A percentile compares a stretch with the other conserved stretches of the same genome.
Evolutionary conservation across 306 rosid species (phyloP).

Genomic region (Rosa multiflora): DNA sequence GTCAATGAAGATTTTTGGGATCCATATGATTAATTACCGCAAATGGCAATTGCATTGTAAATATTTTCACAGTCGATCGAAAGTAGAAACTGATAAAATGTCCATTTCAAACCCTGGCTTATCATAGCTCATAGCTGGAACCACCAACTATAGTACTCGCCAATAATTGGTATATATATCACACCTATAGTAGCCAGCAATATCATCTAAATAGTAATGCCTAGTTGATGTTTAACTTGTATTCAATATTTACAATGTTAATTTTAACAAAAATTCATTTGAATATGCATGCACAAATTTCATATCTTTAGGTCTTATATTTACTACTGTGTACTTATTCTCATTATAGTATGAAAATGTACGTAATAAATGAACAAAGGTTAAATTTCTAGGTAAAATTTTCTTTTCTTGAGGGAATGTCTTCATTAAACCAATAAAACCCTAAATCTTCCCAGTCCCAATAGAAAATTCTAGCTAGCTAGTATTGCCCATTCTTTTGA

Average conservation of each 20-base stretch:
- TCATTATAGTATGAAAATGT: neutral
- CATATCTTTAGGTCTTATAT: too few species aligned
- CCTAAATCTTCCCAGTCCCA: neutral
- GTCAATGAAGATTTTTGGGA: neutral
- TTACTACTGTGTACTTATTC: too few species aligned
- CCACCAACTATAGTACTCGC: neutral
- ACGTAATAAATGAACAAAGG: neutral
- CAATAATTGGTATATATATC: neutral
- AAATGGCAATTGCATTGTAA: neutral
- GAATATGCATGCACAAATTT: too few species aligned
- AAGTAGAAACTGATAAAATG: neutral
- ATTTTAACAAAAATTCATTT: too few species aligned
- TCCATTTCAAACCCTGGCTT: neutral
- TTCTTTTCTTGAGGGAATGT: neutral
- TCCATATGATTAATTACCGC: neutral
- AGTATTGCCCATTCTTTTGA: neutral
- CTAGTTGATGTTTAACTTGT: too few species aligned
- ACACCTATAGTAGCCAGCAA: neutral
- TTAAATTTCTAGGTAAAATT: too few species aligned
- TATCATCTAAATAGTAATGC: neutral
- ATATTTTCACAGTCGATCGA: neutral
- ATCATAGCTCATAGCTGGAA: neutral
- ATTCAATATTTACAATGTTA: too few species aligned
- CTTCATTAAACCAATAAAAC: neutral
- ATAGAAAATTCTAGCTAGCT: neutral